These are phyloP conservation scores for Alternaria brassicicola DNA, from an alignment of 2,329 filamentous ascomycete genomes.

Conservation along the genomic window DNA sequence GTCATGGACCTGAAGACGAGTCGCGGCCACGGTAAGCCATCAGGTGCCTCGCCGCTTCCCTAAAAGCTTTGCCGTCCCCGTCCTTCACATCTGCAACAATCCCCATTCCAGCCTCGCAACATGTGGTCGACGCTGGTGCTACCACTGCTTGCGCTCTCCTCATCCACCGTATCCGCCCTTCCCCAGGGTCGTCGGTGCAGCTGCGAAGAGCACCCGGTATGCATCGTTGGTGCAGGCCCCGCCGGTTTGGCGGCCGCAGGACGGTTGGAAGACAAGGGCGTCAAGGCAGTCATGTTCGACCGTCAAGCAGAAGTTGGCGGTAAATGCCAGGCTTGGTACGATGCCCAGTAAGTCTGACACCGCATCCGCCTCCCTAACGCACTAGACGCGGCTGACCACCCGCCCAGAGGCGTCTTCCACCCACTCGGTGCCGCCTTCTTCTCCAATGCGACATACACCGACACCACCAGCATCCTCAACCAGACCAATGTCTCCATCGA, in stretches of 20 bases:
- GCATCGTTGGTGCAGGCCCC: conserved; percentile 48
- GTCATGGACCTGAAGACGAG: conserved; percentile 1
- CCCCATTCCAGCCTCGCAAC: conserved; percentile 17
- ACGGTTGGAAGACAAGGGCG: conserved; percentile 43
- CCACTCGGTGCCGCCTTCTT: conserved; percentile 49
- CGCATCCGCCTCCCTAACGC: conserved; percentile 22
- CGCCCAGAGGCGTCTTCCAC: conserved; percentile 47
- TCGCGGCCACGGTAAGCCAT: conserved; percentile 33
- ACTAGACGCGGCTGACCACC: conserved; percentile 42
- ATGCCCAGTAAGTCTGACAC: conserved; percentile 45
- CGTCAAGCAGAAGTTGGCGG: conserved; percentile 45
- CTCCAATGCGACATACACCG: conserved; percentile 46
- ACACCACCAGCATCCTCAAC: conserved; percentile 46
- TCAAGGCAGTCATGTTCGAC: conserved; percentile 47
- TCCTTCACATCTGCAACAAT: background rate
- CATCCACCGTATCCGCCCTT: conserved; percentile 34
- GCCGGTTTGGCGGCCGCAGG: conserved; percentile 45
- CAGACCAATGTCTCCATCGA: conserved; percentile 41
- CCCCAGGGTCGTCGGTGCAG: conserved; percentile 23
- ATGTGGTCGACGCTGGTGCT: conserved; percentile 35
- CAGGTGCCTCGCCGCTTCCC: conserved; percentile 28
- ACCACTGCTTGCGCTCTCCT: conserved; percentile 28
- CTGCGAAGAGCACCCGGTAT: conserved; percentile 40
- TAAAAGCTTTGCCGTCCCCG: conserved; percentile 7
- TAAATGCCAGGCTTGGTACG: conserved; percentile 48